Evolutionary conservation across 306 rosid species (phyloP).

Genomic region (Prunus campanulata): DNA sequence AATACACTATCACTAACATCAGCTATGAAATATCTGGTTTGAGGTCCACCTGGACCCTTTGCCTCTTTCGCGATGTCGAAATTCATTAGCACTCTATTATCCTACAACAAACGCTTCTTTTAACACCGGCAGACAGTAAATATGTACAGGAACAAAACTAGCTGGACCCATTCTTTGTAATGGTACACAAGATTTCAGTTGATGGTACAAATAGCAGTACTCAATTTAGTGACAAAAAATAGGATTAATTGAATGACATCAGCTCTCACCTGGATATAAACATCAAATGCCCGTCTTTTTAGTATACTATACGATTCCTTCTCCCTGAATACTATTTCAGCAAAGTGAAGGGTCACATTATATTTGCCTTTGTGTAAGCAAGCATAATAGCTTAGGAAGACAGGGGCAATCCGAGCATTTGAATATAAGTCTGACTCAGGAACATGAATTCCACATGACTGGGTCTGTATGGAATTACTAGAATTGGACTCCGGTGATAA

Average conservation of each 20-base stretch:
- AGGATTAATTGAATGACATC: no score
- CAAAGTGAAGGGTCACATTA: constrained; percentile 27
- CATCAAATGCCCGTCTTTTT: background rate
- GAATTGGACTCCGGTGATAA: background rate
- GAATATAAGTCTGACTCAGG: background rate
- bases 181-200: no score
- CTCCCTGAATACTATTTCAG: background rate
- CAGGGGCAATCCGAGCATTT: constrained; percentile 22
- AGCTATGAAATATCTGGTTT: no score
- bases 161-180: no score
- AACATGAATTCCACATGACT: background rate
- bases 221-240: no score
- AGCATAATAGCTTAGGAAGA: constrained; percentile 27
- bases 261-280: constrained; percentile 7
- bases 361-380: constrained; percentile 27
- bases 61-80: background rate
- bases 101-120: background rate
- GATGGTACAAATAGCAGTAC: no score
- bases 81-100: background rate
- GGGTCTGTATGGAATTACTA: background rate
- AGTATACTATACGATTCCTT: background rate
- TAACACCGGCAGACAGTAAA: no score
- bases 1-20: no score
- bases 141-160: no score
- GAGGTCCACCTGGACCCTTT: no score